These are phyloP conservation scores for Apiospora malaysiana DNA, from an alignment of 2,329 filamentous ascomycete genomes.

Conservation along the genomic window DNA sequence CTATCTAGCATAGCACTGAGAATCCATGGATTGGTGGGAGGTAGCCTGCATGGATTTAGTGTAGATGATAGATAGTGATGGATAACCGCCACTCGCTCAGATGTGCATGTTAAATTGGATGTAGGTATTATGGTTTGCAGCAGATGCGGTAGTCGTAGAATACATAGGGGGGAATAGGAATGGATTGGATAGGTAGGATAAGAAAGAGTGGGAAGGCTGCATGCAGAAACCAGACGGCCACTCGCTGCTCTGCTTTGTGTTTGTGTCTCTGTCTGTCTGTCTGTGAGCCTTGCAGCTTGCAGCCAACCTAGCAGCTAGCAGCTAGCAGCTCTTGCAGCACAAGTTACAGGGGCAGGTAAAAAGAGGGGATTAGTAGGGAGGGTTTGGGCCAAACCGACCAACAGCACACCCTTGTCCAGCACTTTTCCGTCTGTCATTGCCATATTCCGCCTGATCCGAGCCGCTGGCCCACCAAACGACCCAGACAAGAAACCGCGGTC, in stretches of 20 bases:
- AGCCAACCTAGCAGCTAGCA: neutral
- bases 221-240: neutral
- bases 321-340: too few relatives aligned
- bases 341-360: neutral
- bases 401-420: neutral
- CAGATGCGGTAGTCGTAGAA: neutral
- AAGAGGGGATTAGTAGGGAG: neutral
- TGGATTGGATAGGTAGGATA: neutral
- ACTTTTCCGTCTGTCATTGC: slow-evolving; percentile 15
- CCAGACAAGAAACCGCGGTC: neutral
- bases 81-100: too few relatives aligned
- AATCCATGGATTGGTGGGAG: too few relatives aligned
- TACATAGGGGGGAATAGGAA: neutral
- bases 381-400: neutral
- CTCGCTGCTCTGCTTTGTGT: neutral
- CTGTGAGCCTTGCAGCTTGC: slow-evolving; percentile 12
- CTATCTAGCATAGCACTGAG: too few relatives aligned
- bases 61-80: too few relatives aligned
- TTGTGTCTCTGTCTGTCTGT: neutral
- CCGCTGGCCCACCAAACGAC: neutral
- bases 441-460: slow-evolving; percentile 18
- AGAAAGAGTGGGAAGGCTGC: slow-evolving; percentile 11
- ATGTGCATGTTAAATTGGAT: too few relatives aligned
- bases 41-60: too few relatives aligned
- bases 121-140: too few relatives aligned